These are phyloP conservation scores for Saitozyma podzolica DNA, from an alignment of 768 basidiomycete genomes.

Conservation along the genomic window DNA sequence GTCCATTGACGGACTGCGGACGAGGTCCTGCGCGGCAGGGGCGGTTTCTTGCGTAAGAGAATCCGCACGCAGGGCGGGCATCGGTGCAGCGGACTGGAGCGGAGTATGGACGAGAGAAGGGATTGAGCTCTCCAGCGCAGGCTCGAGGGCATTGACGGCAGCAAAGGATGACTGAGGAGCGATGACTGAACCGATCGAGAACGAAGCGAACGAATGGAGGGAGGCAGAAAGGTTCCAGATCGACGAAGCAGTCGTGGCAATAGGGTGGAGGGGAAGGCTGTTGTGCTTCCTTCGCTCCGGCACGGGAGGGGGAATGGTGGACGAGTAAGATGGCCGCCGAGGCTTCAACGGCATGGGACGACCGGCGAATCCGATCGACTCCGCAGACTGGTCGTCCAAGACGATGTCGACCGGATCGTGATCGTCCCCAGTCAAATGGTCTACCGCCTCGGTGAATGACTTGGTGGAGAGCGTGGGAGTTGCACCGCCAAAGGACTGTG, in stretches of 20 bases:
- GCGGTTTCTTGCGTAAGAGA: no score
- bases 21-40: no score
- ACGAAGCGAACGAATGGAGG: conserved; percentile 36
- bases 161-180: conserved; percentile 11
- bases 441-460: conserved; percentile 39
- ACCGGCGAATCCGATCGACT: conserved; percentile 19
- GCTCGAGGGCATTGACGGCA: no score
- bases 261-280: conserved; percentile 14
- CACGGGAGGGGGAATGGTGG: conserved; percentile 2
- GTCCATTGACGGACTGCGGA: no score
- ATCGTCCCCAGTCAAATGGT: conserved; percentile 14
- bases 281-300: neutral
- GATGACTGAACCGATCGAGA: conserved; percentile 31
- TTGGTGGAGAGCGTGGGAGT: conserved; percentile 44
- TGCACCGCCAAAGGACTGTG: conserved; percentile 26
- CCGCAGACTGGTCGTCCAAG: conserved; percentile 29
- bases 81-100: no score
- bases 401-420: conserved; percentile 29
- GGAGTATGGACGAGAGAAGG: no score
- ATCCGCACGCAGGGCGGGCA: no score
- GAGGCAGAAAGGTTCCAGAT: conserved; percentile 41
- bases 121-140: no score
- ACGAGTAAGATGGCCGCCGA: no score
- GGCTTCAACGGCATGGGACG: conserved; percentile 11
- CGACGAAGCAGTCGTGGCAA: conserved; percentile 22